Conservation (phyloP, 257 asterid species). For the Handroanthus guayacan region DNA sequence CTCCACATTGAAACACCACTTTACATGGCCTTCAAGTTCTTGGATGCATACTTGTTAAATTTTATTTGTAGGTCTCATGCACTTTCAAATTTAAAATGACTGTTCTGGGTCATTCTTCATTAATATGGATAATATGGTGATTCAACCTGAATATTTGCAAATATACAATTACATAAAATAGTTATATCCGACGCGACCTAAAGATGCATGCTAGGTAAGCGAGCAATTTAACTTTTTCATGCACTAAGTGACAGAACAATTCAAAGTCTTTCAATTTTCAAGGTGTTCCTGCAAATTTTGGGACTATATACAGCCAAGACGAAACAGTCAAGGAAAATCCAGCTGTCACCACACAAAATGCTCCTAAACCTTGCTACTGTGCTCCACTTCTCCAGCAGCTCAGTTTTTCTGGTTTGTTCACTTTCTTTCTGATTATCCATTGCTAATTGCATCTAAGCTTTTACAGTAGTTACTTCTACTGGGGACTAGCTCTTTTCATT, state of each 20-base stretch:
- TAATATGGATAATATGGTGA: not conserved
- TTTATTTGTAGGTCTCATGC: not conserved
- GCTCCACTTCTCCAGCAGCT: slow-evolving; percentile 15
- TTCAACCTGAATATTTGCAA: not conserved
- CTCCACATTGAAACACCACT: not conserved
- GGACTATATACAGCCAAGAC: slow-evolving; percentile 24
- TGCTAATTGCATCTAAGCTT: not conserved
- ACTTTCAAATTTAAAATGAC: not conserved
- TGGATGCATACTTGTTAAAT: not conserved
- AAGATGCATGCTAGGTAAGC: not conserved
- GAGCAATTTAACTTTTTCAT: slow-evolving; percentile 10
- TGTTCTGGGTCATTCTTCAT: not conserved
- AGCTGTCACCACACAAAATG: slow-evolving; percentile 20
- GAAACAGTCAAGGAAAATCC: slow-evolving; percentile 29
- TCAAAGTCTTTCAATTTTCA: slow-evolving; percentile 21
- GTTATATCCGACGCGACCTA: not conserved
- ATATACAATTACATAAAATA: not conserved
- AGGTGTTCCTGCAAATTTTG: slow-evolving; percentile 43
- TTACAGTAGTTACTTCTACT: not conserved
- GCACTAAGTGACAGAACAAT: not conserved
- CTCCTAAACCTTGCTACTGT: slow-evolving; percentile 9
- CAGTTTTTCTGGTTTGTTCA: slow-evolving; percentile 32
- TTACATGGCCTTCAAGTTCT: not conserved
- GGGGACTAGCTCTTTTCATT: not conserved
- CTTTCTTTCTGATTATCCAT: not conserved